Percentiles rank a stretch among this genome's conserved stretches.
Evolutionary conservation across 257 asterid genomes (phyloP).

Genomic region (Solanum microdontum): DNA sequence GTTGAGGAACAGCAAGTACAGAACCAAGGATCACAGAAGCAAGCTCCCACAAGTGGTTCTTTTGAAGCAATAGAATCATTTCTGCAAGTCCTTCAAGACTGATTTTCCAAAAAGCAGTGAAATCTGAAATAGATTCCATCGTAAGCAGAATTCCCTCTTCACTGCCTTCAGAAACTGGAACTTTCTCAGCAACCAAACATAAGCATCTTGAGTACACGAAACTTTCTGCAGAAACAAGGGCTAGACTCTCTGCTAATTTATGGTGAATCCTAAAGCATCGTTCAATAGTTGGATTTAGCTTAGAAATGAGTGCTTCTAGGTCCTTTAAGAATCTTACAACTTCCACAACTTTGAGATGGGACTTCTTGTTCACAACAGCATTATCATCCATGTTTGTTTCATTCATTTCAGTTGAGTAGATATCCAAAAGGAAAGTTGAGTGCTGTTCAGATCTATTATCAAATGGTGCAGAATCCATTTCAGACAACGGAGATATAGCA

Average conservation of each 20-base stretch:
- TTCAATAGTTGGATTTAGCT: slow-evolving; percentile 58
- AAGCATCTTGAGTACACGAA: slow-evolving; percentile 57
- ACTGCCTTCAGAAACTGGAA: slow-evolving; percentile 13
- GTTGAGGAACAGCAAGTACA: slow-evolving; percentile 51
- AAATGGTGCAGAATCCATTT: slow-evolving; percentile 21
- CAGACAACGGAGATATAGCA: slow-evolving; percentile 26
- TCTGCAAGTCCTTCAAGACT: slow-evolving; percentile 59
- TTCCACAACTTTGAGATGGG: slow-evolving; percentile 42
- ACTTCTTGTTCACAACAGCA: slow-evolving; percentile 22
- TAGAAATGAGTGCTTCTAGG: slow-evolving; percentile 44
- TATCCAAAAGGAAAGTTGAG: slow-evolving; percentile 55
- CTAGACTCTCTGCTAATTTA: slow-evolving; percentile 51
- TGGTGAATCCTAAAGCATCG: slow-evolving; percentile 70
- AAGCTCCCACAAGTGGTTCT: slow-evolving; percentile 73
- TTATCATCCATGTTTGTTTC: slow-evolving; percentile 19
- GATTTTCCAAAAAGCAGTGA: slow-evolving; percentile 34
- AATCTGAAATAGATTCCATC: slow-evolving; percentile 17
- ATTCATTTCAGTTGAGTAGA: slow-evolving; percentile 28
- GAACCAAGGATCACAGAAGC: slow-evolving; percentile 64
- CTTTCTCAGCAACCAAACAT: slow-evolving; percentile 24
- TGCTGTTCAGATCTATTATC: slow-evolving; percentile 28
- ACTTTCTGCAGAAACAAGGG: slow-evolving; percentile 66
- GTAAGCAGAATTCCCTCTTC: slow-evolving; percentile 21
- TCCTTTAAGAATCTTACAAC: slow-evolving; percentile 26
- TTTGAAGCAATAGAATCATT: slow-evolving; percentile 52